Evolutionary conservation across 2,329 filamentous ascomycete species (phyloP).

Genomic region (Ophiognomonia clavigignenti-juglandacearum): DNA sequence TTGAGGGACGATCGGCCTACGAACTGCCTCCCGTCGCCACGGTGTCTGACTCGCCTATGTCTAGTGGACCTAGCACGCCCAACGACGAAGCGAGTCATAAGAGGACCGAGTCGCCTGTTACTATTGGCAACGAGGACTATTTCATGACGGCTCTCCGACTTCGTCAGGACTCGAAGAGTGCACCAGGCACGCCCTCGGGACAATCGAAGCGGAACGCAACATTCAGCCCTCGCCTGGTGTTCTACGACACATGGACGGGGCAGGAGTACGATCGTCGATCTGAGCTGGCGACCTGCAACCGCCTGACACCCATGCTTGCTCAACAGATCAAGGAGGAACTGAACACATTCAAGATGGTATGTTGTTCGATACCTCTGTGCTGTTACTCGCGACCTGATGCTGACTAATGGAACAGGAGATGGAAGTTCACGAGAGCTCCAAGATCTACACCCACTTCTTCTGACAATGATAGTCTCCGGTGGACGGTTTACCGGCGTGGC

Average conservation of each 20-base stretch:
- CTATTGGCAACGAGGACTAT: slow-evolving; percentile 81
- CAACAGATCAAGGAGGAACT: slow-evolving; percentile 99
- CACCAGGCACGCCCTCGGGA: slow-evolving; percentile 67
- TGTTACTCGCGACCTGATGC: slow-evolving; percentile 23
- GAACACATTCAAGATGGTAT: slow-evolving; percentile 98
- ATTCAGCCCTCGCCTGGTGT: slow-evolving; percentile 90
- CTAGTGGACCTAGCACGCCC: slow-evolving; percentile 83
- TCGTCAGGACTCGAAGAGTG: slow-evolving; percentile 71
- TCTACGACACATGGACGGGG: slow-evolving; percentile 93
- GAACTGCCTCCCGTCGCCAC: slow-evolving; percentile 58
- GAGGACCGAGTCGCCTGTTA: slow-evolving; percentile 59
- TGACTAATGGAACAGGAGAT: slow-evolving; percentile 71
- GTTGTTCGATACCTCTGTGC: slow-evolving; percentile 25
- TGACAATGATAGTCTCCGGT: slow-evolving; percentile 48
- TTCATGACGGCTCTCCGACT: slow-evolving; percentile 75
- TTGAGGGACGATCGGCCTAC: slow-evolving; percentile 51
- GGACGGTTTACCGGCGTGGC: slow-evolving; percentile 9
- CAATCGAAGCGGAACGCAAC: slow-evolving; percentile 58
- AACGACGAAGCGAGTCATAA: slow-evolving; percentile 69
- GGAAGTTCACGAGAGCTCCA: slow-evolving; percentile 98
- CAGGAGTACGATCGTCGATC: slow-evolving; percentile 94
- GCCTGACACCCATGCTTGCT: slow-evolving; percentile 90
- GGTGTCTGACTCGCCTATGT: slow-evolving; percentile 72
- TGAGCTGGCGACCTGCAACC: slow-evolving; percentile 96
- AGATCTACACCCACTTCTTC: slow-evolving; percentile 99